A percentile compares a stretch with the other conserved stretches of the same genome.
phyloP scores from a whole-genome alignment of 2,329 filamentous ascomycete species.

The Coniella lustricola region DNA sequence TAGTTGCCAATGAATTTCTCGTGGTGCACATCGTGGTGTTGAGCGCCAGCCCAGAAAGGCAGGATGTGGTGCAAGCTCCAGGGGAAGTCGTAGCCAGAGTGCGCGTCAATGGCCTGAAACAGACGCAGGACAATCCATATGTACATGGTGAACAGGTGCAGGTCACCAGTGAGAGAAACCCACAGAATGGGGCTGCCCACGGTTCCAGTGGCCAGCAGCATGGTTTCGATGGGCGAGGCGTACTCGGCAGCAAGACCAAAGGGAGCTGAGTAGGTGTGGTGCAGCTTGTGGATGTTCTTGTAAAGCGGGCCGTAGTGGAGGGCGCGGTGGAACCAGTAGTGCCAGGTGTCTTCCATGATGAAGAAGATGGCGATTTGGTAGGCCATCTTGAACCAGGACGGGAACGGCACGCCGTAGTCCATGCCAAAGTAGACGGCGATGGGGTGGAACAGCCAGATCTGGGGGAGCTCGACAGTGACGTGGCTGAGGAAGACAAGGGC shows the following conservation, averaged over 20 bases:
- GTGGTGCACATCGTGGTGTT: slow-evolving; percentile 95
- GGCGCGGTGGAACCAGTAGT: slow-evolving; percentile 91
- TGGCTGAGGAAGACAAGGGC: slow-evolving; percentile 88
- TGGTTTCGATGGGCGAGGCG: slow-evolving; percentile 93
- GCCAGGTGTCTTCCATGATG: slow-evolving; percentile 92
- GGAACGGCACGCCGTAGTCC: slow-evolving; percentile 83
- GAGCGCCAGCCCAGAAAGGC: slow-evolving; percentile 94
- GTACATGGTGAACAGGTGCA: slow-evolving; percentile 98
- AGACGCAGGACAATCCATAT: slow-evolving; percentile 87
- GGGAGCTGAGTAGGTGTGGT: slow-evolving; percentile 96
- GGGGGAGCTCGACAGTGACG: slow-evolving; percentile 95
- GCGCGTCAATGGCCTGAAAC: slow-evolving; percentile 95
- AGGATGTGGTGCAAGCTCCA: slow-evolving; percentile 94
- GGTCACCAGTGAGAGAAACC: slow-evolving; percentile 73
- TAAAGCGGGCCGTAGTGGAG: slow-evolving; percentile 95
- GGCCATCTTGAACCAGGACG: slow-evolving; percentile 75
- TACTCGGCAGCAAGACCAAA: slow-evolving; percentile 97
- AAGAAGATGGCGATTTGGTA: slow-evolving; percentile 93
- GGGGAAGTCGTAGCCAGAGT: slow-evolving; percentile 97
- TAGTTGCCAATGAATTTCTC: slow-evolving; percentile 99
- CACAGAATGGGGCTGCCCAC: slow-evolving; percentile 78
- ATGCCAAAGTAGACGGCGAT: slow-evolving; percentile 90
- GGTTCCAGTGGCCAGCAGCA: slow-evolving; percentile 84
- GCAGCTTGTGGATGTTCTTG: slow-evolving; percentile 96
- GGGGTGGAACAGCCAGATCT: slow-evolving; percentile 99